Conservation (phyloP, 495 filamentous ascomycete genomes). For the Penicillium turbatum region DNA sequence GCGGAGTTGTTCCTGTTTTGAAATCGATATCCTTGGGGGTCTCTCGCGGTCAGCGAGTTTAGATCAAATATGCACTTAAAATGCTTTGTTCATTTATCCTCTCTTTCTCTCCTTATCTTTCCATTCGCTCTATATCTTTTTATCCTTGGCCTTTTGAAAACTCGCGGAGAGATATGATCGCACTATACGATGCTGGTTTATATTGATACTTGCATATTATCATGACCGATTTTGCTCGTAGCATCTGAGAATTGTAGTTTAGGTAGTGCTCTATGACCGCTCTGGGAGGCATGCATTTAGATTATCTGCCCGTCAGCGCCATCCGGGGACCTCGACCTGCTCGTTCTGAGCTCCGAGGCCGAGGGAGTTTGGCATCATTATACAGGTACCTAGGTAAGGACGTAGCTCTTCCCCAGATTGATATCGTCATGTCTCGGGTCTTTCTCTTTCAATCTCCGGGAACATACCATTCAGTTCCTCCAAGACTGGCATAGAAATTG, state of each 20-base stretch:
- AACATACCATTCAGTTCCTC: too few relatives aligned
- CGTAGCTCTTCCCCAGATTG: too few relatives aligned
- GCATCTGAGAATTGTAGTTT: neutral
- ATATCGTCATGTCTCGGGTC: too few relatives aligned
- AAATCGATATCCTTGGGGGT: constrained; percentile 38
- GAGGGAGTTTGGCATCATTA: too few relatives aligned
- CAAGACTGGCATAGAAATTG: too few relatives aligned
- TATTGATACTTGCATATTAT: constrained; percentile 21
- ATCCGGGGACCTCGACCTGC: too few relatives aligned
- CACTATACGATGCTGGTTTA: constrained; percentile 30
- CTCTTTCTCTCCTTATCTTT: constrained; percentile 13
- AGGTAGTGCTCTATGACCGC: too few relatives aligned
- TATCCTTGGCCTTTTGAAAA: constrained; percentile 15
- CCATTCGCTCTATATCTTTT: constrained; percentile 13
- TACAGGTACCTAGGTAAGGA: too few relatives aligned
- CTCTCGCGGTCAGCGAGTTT: constrained; percentile 32
- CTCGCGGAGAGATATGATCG: constrained; percentile 29
- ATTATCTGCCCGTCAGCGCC: too few relatives aligned
- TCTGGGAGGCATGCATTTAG: too few relatives aligned
- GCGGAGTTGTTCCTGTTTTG: constrained; percentile 39
- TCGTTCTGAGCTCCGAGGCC: too few relatives aligned
- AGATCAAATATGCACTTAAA: constrained; percentile 36
- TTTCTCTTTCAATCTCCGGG: too few relatives aligned
- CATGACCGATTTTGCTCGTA: constrained; percentile 29
- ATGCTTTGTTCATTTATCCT: constrained; percentile 23